phyloP scores from a whole-genome alignment of 345 rosid genomes.

The Gossypium thurberi region DNA sequence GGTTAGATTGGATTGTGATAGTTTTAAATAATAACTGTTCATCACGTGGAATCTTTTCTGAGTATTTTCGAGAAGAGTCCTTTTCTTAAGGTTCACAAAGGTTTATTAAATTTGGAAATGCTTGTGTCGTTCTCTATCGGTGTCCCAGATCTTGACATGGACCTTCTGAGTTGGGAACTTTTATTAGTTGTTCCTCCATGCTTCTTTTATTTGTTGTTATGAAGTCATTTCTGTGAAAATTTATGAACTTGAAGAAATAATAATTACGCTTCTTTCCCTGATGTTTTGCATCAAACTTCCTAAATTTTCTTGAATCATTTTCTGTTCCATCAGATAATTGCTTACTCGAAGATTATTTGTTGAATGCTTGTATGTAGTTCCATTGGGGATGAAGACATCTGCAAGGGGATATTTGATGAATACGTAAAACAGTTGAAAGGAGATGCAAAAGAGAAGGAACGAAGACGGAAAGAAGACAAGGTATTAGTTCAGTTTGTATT shows the following conservation, averaged over 20 bases:
- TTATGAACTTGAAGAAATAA: not conserved
- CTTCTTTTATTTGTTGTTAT: not conserved
- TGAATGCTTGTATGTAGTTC: conserved; percentile 40
- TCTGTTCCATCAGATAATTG: conserved; percentile 1
- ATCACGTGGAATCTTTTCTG: conserved; percentile 5
- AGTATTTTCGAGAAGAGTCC: not conserved
- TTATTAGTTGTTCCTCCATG: not conserved
- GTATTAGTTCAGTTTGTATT: conserved; percentile 27
- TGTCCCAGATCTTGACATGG: not conserved
- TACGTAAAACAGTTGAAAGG: conserved; percentile 58
- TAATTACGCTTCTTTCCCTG: not conserved
- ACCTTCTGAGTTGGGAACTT: not conserved
- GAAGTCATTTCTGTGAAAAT: not conserved
- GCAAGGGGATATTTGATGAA: conserved; percentile 64
- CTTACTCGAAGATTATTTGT: conserved; percentile 8
- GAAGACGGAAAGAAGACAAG: conserved; percentile 63
- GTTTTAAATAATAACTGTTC: conserved; percentile 9
- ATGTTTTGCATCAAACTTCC: not conserved
- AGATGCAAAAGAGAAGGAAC: conserved; percentile 50
- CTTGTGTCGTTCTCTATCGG: not conserved
- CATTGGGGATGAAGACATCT: conserved; percentile 61
- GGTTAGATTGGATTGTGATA: not conserved
- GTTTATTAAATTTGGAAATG: not conserved
- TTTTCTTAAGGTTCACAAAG: not conserved
- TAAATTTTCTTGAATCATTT: conserved; percentile 4